phyloP scores from a whole-genome alignment of 257 asterid genomes.

The Solanum megistacrolobum region DNA sequence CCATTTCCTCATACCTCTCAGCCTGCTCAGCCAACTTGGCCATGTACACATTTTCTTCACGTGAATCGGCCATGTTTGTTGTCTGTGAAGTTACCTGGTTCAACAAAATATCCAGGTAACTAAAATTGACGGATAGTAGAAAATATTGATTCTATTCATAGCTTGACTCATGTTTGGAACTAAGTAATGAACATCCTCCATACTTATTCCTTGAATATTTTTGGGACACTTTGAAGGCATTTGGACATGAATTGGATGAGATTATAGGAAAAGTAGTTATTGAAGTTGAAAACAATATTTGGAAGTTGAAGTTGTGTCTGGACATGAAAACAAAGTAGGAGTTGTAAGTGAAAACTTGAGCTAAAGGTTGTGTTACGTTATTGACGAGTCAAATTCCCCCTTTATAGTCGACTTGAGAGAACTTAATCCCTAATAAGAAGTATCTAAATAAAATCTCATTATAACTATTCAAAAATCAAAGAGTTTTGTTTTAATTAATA shows the following conservation, averaged over 20 bases:
- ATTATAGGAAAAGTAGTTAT: not conserved
- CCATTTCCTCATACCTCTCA: constrained; percentile 19
- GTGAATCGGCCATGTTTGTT: constrained; percentile 6
- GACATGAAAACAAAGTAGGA: not conserved
- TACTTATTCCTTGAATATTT: not conserved
- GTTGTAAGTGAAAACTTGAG: not conserved
- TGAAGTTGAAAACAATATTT: not conserved
- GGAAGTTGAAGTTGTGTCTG: not conserved
- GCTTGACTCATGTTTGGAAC: not conserved
- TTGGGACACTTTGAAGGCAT: not conserved
- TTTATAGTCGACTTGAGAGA: not conserved
- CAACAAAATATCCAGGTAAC: not conserved
- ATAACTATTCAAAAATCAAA: not conserved
- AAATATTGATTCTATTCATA: not conserved
- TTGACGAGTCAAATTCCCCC: not conserved
- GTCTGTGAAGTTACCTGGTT: not conserved
- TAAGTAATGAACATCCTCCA: not conserved
- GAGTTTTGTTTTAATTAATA: not conserved
- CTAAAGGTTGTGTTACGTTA: not conserved
- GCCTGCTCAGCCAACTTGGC: constrained; percentile 18
- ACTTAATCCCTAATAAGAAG: not conserved
- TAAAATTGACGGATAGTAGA: not conserved
- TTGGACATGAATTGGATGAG: not conserved
- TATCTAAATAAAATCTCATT: not conserved
- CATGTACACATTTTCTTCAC: constrained; percentile 15